phyloP scores from a whole-genome alignment of 1,139 yeast species.

The Taphrina flavorubra region DNA sequence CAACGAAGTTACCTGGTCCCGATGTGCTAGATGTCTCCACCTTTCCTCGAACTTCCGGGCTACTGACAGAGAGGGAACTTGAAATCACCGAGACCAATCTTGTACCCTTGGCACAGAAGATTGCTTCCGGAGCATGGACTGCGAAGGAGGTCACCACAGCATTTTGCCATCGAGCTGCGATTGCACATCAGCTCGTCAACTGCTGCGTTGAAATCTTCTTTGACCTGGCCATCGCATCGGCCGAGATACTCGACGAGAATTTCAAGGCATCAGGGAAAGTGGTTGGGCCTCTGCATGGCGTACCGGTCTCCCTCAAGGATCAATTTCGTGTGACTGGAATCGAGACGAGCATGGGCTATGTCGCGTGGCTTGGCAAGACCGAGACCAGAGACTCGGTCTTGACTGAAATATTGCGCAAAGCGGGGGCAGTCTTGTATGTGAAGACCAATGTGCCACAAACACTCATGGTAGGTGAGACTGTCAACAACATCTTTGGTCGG shows the following conservation, averaged over 20 bases:
- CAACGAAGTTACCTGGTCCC: slow-evolving; percentile 36
- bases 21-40: slow-evolving; percentile 43
- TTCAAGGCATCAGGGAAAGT: slow-evolving; percentile 61
- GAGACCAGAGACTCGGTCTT: slow-evolving; percentile 52
- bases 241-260: slow-evolving; percentile 62
- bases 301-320: slow-evolving; percentile 79
- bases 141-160: slow-evolving; percentile 59
- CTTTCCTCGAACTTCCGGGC: slow-evolving; percentile 45
- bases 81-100: slow-evolving; percentile 49
- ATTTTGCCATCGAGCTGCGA: slow-evolving; percentile 63
- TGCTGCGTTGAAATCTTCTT: slow-evolving; percentile 66
- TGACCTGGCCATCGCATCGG: slow-evolving; percentile 63
- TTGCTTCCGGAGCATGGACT: slow-evolving; percentile 55
- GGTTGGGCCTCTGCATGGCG: slow-evolving; percentile 76
- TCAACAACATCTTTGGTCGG: slow-evolving; percentile 51
- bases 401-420: slow-evolving; percentile 49
- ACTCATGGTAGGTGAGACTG: slow-evolving; percentile 55
- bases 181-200: slow-evolving; percentile 61
- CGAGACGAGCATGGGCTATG: slow-evolving; percentile 52
- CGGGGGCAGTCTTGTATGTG: slow-evolving; percentile 70
- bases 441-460: slow-evolving; percentile 65
- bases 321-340: slow-evolving; percentile 65
- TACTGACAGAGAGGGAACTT: slow-evolving; percentile 47
- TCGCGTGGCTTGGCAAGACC: slow-evolving; percentile 51
- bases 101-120: slow-evolving; percentile 52